Conservation (phyloP, 495 filamentous ascomycete genomes). For the Aspergillus asperescens region DNA sequence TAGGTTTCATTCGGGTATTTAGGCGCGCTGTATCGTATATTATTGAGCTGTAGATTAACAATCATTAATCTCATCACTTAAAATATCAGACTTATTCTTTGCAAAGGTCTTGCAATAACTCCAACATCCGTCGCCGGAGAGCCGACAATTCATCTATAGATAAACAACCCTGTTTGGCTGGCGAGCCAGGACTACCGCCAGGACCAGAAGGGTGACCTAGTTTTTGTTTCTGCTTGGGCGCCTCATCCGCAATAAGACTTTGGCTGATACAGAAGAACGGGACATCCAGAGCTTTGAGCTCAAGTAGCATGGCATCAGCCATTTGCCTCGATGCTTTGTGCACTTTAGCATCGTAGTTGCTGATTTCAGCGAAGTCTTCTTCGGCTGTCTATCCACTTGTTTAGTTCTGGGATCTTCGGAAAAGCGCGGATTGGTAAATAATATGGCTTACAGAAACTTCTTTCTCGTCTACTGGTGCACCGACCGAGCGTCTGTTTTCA, state of each 20-base stretch:
- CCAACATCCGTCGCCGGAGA: conserved; percentile 56
- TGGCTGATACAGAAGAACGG: conserved; percentile 58
- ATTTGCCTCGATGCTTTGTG: conserved; percentile 54
- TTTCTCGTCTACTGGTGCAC: conserved; percentile 34
- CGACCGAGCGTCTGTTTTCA: conserved; percentile 34
- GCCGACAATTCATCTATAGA: conserved; percentile 44
- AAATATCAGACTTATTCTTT: conserved; percentile 29
- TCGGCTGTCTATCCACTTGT: conserved; percentile 31
- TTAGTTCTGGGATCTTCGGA: conserved; percentile 6
- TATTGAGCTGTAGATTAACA: too few species aligned
- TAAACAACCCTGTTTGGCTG: conserved; percentile 13
- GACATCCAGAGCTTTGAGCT: conserved; percentile 53
- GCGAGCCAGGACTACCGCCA: background rate
- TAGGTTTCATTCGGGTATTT: background rate
- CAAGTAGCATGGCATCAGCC: conserved; percentile 49
- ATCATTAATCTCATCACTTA: background rate
- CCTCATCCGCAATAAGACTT: conserved; percentile 31
- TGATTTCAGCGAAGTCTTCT: conserved; percentile 51
- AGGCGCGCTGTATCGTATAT: too few species aligned
- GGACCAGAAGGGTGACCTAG: background rate
- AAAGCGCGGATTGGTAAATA: background rate
- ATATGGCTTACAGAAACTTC: conserved; percentile 27
- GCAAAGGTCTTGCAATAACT: conserved; percentile 58
- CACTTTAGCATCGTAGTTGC: conserved; percentile 56
- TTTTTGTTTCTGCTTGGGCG: conserved; percentile 2